phyloP scores from a whole-genome alignment of 2,329 filamentous ascomycete species.

The Paraphaeosphaeria sporulosa region DNA sequence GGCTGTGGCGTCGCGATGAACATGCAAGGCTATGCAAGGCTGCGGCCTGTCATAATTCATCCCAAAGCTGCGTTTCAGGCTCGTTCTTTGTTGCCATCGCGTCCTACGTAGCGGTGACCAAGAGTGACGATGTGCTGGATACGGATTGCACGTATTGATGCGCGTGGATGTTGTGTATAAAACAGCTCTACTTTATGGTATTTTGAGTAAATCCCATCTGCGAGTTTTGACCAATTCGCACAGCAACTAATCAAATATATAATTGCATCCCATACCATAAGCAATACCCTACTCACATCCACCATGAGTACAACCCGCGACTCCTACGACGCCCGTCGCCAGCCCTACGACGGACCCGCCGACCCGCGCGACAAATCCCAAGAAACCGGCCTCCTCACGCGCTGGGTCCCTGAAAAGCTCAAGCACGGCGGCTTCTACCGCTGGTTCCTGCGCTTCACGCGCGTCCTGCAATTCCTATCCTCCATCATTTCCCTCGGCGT shows the following conservation, averaged over 20 bases:
- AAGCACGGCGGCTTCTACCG: constrained; percentile 33
- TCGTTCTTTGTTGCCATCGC: not conserved
- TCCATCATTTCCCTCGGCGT: constrained; percentile 53
- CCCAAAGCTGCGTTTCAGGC: not conserved
- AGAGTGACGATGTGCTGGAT: not conserved
- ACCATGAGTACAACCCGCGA: not conserved
- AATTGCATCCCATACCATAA: not conserved
- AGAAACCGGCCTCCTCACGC: constrained; percentile 39
- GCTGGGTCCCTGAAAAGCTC: constrained; percentile 37
- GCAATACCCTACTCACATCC: not conserved
- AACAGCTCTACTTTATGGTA: not conserved
- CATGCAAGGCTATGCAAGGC: not conserved
- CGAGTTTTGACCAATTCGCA: not conserved
- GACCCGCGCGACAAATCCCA: constrained; percentile 9
- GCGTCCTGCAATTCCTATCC: constrained; percentile 56
- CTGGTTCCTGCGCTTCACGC: constrained; percentile 47
- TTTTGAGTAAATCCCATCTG: not conserved
- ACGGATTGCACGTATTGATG: not conserved
- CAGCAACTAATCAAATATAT: too few relatives aligned
- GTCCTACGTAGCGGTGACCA: not conserved
- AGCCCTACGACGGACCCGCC: constrained; percentile 16
- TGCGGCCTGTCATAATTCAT: not conserved
- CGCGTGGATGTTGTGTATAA: not conserved
- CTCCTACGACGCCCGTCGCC: not conserved
- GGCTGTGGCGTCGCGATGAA: not conserved